Evolutionary conservation across 306 rosid genomes (phyloP).

Genomic region (Vigna trinervia): DNA sequence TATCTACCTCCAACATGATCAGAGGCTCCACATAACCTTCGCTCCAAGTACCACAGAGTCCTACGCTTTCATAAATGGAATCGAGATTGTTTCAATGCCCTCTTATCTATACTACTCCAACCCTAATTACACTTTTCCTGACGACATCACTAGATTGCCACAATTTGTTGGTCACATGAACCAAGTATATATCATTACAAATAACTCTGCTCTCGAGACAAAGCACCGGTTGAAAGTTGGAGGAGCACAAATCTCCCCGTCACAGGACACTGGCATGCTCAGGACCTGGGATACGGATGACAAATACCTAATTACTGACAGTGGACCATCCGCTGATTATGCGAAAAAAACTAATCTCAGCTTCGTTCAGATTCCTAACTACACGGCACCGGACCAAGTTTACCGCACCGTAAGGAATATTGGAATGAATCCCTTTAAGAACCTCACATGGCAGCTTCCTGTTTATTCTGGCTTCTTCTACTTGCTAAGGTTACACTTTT

Average conservation of each 20-base stretch:
- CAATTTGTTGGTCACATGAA: neutral
- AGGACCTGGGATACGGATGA: neutral
- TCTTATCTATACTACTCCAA: neutral
- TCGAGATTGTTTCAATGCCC: neutral
- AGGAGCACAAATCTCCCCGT: neutral
- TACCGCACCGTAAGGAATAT: neutral
- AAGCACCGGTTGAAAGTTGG: neutral
- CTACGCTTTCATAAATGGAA: conserved; percentile 2
- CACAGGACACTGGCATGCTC: neutral
- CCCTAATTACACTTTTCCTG: neutral
- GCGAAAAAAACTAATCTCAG: neutral
- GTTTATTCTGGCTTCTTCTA: neutral
- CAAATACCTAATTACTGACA: neutral
- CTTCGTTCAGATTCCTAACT: neutral
- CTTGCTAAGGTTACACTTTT: conserved; percentile 6
- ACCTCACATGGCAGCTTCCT: neutral
- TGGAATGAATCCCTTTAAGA: neutral
- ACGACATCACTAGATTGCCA: neutral
- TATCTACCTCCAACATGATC: neutral
- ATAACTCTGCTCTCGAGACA: neutral
- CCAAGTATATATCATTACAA: neutral
- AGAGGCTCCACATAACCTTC: neutral
- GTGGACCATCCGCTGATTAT: neutral
- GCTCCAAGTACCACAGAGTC: neutral
- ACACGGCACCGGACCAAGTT: neutral